A percentile compares a stretch with the other conserved stretches of the same genome.
Evolutionary conservation across 352 stramenopile species (phyloP).

Genomic region (Pythium oligandrum): DNA sequence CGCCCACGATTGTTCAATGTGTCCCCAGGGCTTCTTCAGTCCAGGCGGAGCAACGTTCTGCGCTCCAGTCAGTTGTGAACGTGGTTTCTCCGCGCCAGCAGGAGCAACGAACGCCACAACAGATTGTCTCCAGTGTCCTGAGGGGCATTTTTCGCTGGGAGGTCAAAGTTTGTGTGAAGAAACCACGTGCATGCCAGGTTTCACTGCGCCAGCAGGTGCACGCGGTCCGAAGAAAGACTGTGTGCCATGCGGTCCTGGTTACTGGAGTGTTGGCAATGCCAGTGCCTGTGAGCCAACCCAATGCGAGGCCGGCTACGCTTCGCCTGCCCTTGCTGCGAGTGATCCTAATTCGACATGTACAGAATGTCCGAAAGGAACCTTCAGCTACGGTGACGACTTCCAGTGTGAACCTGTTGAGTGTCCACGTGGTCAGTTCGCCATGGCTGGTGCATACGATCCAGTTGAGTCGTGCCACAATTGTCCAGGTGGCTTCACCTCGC

Average conservation of each 20-base stretch:
- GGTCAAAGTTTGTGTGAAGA: conserved; percentile 23
- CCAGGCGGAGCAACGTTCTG: conserved; percentile 22
- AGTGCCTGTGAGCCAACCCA: conserved; percentile 17
- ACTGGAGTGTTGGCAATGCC: conserved; percentile 27
- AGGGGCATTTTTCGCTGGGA: conserved; percentile 31
- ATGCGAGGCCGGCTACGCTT: conserved; percentile 28
- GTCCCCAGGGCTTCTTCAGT: conserved; percentile 33
- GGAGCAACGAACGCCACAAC: conserved; percentile 17
- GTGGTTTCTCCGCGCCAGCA: conserved; percentile 20
- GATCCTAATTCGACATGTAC: conserved; percentile 27
- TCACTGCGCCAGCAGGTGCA: conserved; percentile 19
- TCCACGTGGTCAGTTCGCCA: conserved; percentile 18
- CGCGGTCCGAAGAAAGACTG: conserved; percentile 33
- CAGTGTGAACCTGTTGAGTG: conserved; percentile 35
- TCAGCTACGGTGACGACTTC: conserved; percentile 21
- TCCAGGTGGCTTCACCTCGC: conserved; percentile 26
- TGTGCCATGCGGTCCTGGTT: conserved; percentile 27
- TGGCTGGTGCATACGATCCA: conserved; percentile 23
- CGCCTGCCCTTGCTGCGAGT: conserved; percentile 13
- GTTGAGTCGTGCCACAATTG: conserved; percentile 25
- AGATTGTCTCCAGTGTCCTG: conserved; percentile 24
- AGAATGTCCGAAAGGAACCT: conserved; percentile 26
- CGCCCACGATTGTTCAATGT: conserved; percentile 25
- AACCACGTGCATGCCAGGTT: conserved; percentile 30
- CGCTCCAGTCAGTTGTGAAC: conserved; percentile 23